Base-by-base conservation (phyloP, 106 monocot species). In the Ottelia alismoides region DNA sequence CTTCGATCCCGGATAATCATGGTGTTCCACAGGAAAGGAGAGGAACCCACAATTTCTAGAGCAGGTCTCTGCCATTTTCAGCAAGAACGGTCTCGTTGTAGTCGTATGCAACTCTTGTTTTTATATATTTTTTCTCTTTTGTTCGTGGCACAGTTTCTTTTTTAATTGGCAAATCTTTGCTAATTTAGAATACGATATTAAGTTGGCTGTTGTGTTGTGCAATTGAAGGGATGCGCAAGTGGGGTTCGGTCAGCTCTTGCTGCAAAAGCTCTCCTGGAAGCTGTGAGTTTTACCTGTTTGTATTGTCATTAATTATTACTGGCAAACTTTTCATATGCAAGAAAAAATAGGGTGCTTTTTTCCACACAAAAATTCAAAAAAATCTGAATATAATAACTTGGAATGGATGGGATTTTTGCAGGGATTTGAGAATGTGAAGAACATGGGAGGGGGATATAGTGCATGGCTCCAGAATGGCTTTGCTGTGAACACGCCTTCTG, bases 401-500 rank as follows among this genome's bases (percentile, higher is more conserved):
- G n/a, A n/a, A n/a, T n/a, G n/a, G n/a, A n/a, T n/a, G n/a, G n/a
- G n/a, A n/a, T n/a, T n/a, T n/a, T 60, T 26, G 19, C 56, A 80
- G 85, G 85, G 80, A 6, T 85, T 74, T 63, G 62, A 80, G 65
- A 50, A 70, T 30, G 72, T 74, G 23, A 85, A 76, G 73, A 80
- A 80, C 56, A 72, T 85, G 64, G 80, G 57, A 56, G 85, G 85
- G 0, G 85, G 85, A 0, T 76, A 67, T 45, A 58, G 18, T 50
- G 73, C 76, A 17, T 85, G 80, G 85, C 30, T 71, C 20, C 59
- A 75, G 25, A 76, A 73, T 21, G 72, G 75, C 29, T 76, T 78
- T 43, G 44, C 40, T 14, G 78, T 79, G 46, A 68, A 78, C 47
- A 67, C 64, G 6, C 40, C 40, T n/a, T n/a, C n/a, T n/a, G n/a